Base-by-base conservation (phyloP, 176 grass and related monocot genomes). In the Metroxylon sagu region DNA sequence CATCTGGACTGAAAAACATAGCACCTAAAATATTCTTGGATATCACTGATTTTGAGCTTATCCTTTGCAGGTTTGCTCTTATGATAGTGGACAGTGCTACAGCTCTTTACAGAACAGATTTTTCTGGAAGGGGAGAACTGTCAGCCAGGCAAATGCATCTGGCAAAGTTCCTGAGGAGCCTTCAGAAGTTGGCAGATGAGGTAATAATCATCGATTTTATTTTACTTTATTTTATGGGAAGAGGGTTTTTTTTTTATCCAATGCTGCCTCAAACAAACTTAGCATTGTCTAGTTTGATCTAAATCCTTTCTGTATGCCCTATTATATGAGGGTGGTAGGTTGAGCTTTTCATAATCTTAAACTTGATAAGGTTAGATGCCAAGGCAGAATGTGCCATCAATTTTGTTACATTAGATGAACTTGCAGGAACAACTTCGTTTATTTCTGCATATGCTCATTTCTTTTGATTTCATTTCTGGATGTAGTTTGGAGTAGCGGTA, bases 71-170 rank as follows among this genome's bases (percentile, higher is more conserved):
- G 76, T 98, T 98, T 76, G 87, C 93, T 80, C 74, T 98, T 14
- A 98, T 98, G 93, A 72, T 91, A 70, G 92, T 97, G 52, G 92
- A 91, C 62, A 97, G 92, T 80, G 87, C 92, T 14, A 91, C 92
- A 59, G 84, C 84, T 82, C 70, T 97, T 56, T 97, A 91, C 78
- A 81, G 81, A 77, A 91, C 84, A 65, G 84, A 97, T 82, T 97
- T 97, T 80, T 97, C 87, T 27, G 92, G 92, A 75, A 68, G 92
- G 77, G 92, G 92, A 57, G 87, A 98, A 62, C 64, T 92, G 53
- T 98, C 93, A 16, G 92, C 92, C 2, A 88, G 93, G 72, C 87
- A 98, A 83, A 92, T 98, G 93, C 84, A 97, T 71, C 80, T 88
- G 71, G 87, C 93, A 12, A 97, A 92, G 67, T 97, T 97, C 59